A percentile compares a stretch with the other conserved stretches of the same genome.
These are phyloP conservation scores for Aspergillus flavus DNA, from an alignment of 2,329 filamentous ascomycete genomes.

Conservation along the genomic window DNA sequence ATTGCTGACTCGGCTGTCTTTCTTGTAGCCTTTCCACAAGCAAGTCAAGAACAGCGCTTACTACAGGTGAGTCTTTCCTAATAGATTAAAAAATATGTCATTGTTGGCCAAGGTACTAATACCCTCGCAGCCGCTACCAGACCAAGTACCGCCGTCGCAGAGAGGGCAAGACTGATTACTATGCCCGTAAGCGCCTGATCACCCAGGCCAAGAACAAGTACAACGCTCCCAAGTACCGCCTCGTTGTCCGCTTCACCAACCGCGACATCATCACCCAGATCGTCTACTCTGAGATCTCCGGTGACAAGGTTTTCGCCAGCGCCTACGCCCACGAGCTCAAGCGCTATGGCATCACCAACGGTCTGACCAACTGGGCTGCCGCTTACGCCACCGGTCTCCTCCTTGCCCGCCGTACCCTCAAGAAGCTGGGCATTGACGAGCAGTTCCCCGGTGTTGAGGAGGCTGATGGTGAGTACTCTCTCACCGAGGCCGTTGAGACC, in stretches of 20 bases:
- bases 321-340: conserved; percentile 98
- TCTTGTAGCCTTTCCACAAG: conserved; percentile 81
- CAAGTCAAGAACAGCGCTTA: conserved; percentile 96
- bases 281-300: conserved; percentile 90
- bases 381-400: conserved; percentile 97
- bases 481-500: conserved; percentile 91
- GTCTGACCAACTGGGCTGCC: conserved; percentile 99
- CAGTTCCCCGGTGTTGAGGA: conserved; percentile 95
- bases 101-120: conserved; percentile 14
- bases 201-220: conserved; percentile 99
- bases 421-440: conserved; percentile 95
- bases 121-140: conserved; percentile 79
- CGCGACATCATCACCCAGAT: conserved; percentile 99
- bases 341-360: conserved; percentile 96
- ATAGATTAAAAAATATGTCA: not conserved
- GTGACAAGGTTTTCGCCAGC: conserved; percentile 92
- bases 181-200: conserved; percentile 98
- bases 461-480: conserved; percentile 89
- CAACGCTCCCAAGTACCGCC: conserved; percentile 99
- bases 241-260: conserved; percentile 99
- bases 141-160: conserved; percentile 99
- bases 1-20: conserved; percentile 93
- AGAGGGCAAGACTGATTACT: conserved; percentile 99
- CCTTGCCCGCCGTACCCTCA: conserved; percentile 92
- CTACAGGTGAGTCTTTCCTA: conserved; percentile 74